Evolutionary conservation across 352 stramenopile species (phyloP), one percentile per base, ranked within the genome.

Genomic region (Pythium diclinum): DNA sequence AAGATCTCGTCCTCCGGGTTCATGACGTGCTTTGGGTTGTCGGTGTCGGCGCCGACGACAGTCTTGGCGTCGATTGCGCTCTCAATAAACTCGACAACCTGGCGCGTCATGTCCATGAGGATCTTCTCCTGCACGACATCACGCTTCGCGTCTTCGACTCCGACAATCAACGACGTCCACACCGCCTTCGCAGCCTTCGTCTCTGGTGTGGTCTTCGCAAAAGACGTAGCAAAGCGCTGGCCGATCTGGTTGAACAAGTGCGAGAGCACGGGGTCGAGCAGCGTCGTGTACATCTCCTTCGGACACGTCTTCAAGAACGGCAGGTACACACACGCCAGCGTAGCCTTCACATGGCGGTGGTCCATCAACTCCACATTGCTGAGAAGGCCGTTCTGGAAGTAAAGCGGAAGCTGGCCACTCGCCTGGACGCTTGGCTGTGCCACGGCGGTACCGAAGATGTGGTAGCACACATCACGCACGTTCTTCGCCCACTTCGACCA

Each of bases 401-500:
- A 66, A 0, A 69, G 61, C 1, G 64, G 57, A 16, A 77, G 55
- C 63, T 89, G 77, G 1, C 77, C 68, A 38, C 75, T 79, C 16
- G 70, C 62, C 30, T 88, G 90, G 34, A 91, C 85, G 55, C 70
- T 83, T 6, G 55, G 38, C 54, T 88, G 80, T 0, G 60, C 59
- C 6, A 88, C 65, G 9, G 83, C 83, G 7, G 88, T 76, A 21
- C 83, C 85, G 63, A 88, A 79, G 23, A 94, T 72, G 71, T 94
- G 85, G 56, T 91, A 94, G 36, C 71, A 75, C 54, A 91, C 83
- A 62, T 94, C 85, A 17, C 85, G 83, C 2, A 91, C 75, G 54
- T 91, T 91, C 63, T 90, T 91, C 63, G 88, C 76, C 85, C 85
- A 94, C 47, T 91, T 91, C 3, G 83, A 87, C 79, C 81, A 89